phyloP scores from a whole-genome alignment of 192 early-diverging fungal species.

The Spizellomyces punctatus region DNA sequence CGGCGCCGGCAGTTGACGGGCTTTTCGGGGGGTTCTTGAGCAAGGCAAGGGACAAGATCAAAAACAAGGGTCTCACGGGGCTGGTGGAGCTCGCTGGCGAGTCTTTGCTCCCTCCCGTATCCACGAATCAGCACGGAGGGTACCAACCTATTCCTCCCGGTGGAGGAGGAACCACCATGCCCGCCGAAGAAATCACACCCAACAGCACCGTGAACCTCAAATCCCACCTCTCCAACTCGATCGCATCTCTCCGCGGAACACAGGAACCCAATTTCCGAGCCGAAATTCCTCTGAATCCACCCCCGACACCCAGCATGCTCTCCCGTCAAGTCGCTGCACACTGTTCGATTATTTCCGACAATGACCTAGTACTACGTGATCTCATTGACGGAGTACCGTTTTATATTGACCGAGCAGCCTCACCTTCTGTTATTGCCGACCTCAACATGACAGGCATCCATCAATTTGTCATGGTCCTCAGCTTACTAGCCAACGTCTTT shows the following conservation, averaged over 20 bases:
- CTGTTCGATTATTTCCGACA: conserved; percentile 43
- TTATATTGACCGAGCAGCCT: conserved; percentile 38
- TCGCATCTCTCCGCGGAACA: conserved; percentile 33
- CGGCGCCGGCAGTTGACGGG: neutral
- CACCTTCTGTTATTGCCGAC: conserved; percentile 5
- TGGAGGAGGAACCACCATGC: neutral
- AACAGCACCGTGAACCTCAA: conserved; percentile 31
- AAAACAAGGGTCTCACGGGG: neutral
- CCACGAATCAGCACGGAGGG: neutral
- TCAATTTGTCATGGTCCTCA: conserved; percentile 39
- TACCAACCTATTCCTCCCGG: too few species aligned
- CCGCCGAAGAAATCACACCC: conserved; percentile 36
- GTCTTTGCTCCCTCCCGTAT: neutral
- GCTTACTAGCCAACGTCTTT: conserved; percentile 61
- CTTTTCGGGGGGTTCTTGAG: conserved; percentile 15
- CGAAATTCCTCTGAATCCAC: conserved; percentile 39
- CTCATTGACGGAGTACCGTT: conserved; percentile 33
- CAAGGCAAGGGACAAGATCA: conserved; percentile 13
- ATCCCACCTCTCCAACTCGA: conserved; percentile 41
- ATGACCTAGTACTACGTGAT: conserved; percentile 34
- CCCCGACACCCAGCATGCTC: conserved; percentile 15
- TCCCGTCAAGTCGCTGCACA: conserved; percentile 28
- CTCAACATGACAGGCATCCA: conserved; percentile 1
- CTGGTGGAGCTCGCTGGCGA: conserved; percentile 4
- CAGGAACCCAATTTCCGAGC: conserved; percentile 45